Evolutionary conservation across 2,329 filamentous ascomycete genomes (phyloP).

Genomic region (Xylariomycetidae sp.): DNA sequence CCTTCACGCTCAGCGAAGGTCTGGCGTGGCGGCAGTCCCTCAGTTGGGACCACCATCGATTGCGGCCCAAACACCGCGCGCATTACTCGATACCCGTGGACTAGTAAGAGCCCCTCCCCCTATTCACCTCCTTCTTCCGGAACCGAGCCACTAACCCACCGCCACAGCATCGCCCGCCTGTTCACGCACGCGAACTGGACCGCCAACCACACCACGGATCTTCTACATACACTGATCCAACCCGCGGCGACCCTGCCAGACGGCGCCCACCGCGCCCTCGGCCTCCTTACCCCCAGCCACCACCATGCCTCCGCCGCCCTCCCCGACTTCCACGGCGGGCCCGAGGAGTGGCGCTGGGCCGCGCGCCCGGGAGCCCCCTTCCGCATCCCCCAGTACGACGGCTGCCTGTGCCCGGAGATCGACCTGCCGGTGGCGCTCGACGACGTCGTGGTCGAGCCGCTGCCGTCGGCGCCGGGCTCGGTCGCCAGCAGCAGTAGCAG

Average conservation of each 20-base stretch:
- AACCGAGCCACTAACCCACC: conserved; percentile 1
- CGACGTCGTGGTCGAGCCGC: conserved; percentile 18
- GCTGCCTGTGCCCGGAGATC: conserved; percentile 19
- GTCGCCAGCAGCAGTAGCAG: not conserved
- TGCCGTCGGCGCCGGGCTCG: conserved; percentile 6
- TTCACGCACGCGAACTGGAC: conserved; percentile 20
- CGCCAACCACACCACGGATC: not conserved
- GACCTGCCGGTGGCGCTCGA: conserved; percentile 20
- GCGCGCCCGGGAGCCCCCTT: conserved; percentile 20
- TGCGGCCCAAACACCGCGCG: conserved; percentile 25
- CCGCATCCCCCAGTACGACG: conserved; percentile 26
- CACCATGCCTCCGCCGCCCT: conserved; percentile 21
- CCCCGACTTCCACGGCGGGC: conserved; percentile 20
- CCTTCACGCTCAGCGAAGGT: conserved; percentile 21
- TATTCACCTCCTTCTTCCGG: not conserved
- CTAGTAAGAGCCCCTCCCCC: conserved; percentile 20
- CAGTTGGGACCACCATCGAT: conserved; percentile 25
- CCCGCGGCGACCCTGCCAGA: conserved; percentile 10
- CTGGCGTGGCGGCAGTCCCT: conserved; percentile 28
- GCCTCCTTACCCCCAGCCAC: conserved; percentile 7
- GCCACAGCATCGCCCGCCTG: conserved; percentile 17
- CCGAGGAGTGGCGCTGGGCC: conserved; percentile 22
- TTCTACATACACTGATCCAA: conserved; percentile 12
- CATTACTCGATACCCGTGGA: conserved; percentile 28
- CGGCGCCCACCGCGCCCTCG: conserved; percentile 10